phyloP scores from a whole-genome alignment of 345 rosid genomes.

The Corymbia maculata region DNA sequence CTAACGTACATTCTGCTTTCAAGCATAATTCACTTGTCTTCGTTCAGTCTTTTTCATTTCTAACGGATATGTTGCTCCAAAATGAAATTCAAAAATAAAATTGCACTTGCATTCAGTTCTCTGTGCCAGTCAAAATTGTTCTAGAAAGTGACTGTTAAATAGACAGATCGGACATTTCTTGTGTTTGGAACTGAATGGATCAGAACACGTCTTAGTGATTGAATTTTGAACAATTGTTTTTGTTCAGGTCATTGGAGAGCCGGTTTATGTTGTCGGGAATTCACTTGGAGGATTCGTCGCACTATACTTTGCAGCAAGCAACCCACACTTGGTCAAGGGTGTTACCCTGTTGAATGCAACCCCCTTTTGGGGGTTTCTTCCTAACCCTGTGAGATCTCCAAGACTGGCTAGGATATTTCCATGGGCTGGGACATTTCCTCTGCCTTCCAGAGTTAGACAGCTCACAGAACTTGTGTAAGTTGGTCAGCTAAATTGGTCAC shows the following conservation, averaged over 20 bases:
- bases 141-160: not conserved
- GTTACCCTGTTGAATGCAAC: conserved; percentile 89
- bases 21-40: not conserved
- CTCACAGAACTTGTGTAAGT: conserved; percentile 66
- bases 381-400: conserved; percentile 77
- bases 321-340: conserved; percentile 85
- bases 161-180: not conserved
- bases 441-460: conserved; percentile 72
- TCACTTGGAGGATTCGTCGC: conserved; percentile 93
- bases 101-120: not conserved
- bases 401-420: conserved; percentile 59
- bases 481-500: not conserved
- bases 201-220: not conserved
- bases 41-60: not conserved
- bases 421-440: conserved; percentile 91
- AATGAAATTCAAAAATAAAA: not conserved
- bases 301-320: conserved; percentile 71
- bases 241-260: conserved; percentile 78
- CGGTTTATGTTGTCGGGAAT: conserved; percentile 84
- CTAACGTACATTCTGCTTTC: not conserved
- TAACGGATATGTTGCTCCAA: not conserved
- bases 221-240: not conserved
- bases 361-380: conserved; percentile 97
- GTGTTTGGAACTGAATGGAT: not conserved
- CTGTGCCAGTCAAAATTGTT: not conserved